phyloP scores from a whole-genome alignment of 129 eudicot species.

The Cynara cardunculus region DNA sequence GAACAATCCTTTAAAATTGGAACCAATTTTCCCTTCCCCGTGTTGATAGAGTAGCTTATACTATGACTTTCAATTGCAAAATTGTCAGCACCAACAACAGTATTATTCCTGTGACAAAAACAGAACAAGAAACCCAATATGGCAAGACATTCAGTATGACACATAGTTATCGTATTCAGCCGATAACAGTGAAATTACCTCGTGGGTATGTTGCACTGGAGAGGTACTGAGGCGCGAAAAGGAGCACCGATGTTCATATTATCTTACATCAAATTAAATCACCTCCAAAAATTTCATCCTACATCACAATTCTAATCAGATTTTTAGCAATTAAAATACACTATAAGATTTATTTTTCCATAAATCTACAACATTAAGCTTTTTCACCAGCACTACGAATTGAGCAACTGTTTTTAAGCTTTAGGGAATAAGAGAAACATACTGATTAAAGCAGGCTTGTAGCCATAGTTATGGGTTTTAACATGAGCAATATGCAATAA shows the following conservation, averaged over 20 bases:
- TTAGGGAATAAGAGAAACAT: too few relatives aligned
- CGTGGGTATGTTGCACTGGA: slow-evolving; percentile 27
- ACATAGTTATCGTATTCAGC: background rate
- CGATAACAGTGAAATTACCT: slow-evolving; percentile 28
- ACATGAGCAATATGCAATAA: too few relatives aligned
- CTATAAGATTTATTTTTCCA: background rate
- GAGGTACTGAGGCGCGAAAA: slow-evolving; percentile 28
- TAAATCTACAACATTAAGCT: background rate
- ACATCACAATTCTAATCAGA: background rate
- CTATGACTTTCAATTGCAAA: slow-evolving; percentile 62
- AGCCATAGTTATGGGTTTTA: too few relatives aligned
- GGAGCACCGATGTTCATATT: slow-evolving; percentile 31
- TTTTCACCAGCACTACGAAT: background rate
- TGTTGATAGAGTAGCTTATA: slow-evolving; percentile 52
- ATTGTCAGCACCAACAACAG: slow-evolving; percentile 30
- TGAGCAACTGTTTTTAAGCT: background rate
- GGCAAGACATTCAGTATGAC: background rate
- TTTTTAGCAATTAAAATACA: background rate
- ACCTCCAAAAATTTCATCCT: background rate
- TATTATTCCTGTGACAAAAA: slow-evolving; percentile 21
- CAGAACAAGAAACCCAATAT: too few relatives aligned
- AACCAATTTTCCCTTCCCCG: slow-evolving; percentile 37
- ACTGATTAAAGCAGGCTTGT: background rate
- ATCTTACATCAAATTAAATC: background rate
- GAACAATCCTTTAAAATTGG: slow-evolving; percentile 73